phyloP scores from a whole-genome alignment of 2,329 filamentous ascomycete genomes.

The Ophiocordyceps camponoti-saundersi region DNA sequence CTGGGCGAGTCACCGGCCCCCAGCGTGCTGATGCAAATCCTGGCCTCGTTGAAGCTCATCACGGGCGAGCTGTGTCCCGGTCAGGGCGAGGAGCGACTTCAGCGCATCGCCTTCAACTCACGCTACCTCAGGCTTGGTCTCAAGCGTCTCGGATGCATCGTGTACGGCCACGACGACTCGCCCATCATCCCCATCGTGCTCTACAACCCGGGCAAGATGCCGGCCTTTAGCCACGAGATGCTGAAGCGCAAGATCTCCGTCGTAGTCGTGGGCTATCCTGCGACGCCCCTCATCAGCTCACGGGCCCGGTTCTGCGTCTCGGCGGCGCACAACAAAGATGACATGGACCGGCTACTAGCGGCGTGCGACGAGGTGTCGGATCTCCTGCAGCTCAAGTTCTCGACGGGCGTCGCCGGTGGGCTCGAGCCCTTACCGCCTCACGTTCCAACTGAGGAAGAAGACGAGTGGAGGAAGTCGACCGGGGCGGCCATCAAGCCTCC shows the following conservation, averaged over 20 bases:
- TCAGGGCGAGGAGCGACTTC: conserved; percentile 87
- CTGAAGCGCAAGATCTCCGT: conserved; percentile 93
- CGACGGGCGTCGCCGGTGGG: conserved; percentile 85
- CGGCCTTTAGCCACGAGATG: conserved; percentile 97
- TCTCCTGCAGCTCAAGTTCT: conserved; percentile 87
- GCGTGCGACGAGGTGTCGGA: conserved; percentile 91
- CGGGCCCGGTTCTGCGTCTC: conserved; percentile 93
- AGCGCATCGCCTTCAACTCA: conserved; percentile 95
- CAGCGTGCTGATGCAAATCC: conserved; percentile 79
- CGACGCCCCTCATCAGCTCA: conserved; percentile 86
- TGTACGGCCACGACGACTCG: conserved; percentile 94
- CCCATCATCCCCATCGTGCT: conserved; percentile 89
- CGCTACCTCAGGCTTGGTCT: conserved; percentile 93
- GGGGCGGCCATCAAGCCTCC: conserved; percentile 57
- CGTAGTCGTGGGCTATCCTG: conserved; percentile 92
- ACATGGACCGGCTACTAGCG: conserved; percentile 73
- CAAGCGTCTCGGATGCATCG: conserved; percentile 91
- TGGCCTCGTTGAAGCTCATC: conserved; percentile 74
- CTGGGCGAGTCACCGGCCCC: conserved; percentile 81
- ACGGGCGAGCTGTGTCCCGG: conserved; percentile 73
- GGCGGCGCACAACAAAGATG: conserved; percentile 93
- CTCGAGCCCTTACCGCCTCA: conserved; percentile 59
- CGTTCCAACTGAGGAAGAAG: conserved; percentile 54
- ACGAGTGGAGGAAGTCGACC: conserved; percentile 44
- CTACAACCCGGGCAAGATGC: conserved; percentile 98